These are phyloP conservation scores for Annulohypoxylon stygium DNA, from an alignment of 495 filamentous ascomycete species.

Conservation along the genomic window DNA sequence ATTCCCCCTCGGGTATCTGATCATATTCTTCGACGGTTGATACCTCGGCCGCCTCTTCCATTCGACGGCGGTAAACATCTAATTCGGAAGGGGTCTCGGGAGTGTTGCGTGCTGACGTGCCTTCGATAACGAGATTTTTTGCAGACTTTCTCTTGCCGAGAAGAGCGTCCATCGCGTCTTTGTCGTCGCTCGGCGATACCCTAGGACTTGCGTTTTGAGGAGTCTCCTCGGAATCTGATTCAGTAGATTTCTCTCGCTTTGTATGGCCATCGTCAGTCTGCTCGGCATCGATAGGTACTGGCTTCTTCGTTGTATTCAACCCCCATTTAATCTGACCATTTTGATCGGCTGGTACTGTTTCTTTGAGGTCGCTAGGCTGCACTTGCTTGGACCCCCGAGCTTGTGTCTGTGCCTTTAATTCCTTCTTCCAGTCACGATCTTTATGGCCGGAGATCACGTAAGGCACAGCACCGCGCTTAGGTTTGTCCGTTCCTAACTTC, in stretches of 20 bases:
- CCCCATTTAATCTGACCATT: slow-evolving; percentile 60
- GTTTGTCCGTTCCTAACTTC: slow-evolving; percentile 25
- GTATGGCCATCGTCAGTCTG: slow-evolving; percentile 36
- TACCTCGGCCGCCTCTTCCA: slow-evolving; percentile 77
- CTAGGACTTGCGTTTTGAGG: slow-evolving; percentile 43
- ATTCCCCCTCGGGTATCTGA: slow-evolving; percentile 91
- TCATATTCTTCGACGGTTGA: slow-evolving; percentile 87
- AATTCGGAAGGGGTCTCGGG: slow-evolving; percentile 66
- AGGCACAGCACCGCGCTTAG: slow-evolving; percentile 55
- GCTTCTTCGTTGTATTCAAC: slow-evolving; percentile 57
- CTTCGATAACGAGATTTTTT: slow-evolving; percentile 44
- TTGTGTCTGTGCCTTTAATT: slow-evolving; percentile 66
- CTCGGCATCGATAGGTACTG: slow-evolving; percentile 22
- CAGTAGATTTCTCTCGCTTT: slow-evolving; percentile 42
- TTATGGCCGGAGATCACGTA: slow-evolving; percentile 74
- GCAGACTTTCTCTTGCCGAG: slow-evolving; percentile 64
- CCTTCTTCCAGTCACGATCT: slow-evolving; percentile 81
- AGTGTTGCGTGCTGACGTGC: slow-evolving; percentile 49
- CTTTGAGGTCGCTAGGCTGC: slow-evolving; percentile 58
- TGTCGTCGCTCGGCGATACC: slow-evolving; percentile 70
- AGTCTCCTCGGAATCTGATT: slow-evolving; percentile 48
- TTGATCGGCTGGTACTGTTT: slow-evolving; percentile 56
- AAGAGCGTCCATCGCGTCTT: slow-evolving; percentile 84
- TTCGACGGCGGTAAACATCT: slow-evolving; percentile 75
- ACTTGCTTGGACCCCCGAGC: slow-evolving; percentile 56